Percentiles rank a stretch among this genome's conserved stretches.
These are phyloP conservation scores for Claviceps sp. DNA, from an alignment of 2,329 filamentous ascomycete species.

Conservation along the genomic window DNA sequence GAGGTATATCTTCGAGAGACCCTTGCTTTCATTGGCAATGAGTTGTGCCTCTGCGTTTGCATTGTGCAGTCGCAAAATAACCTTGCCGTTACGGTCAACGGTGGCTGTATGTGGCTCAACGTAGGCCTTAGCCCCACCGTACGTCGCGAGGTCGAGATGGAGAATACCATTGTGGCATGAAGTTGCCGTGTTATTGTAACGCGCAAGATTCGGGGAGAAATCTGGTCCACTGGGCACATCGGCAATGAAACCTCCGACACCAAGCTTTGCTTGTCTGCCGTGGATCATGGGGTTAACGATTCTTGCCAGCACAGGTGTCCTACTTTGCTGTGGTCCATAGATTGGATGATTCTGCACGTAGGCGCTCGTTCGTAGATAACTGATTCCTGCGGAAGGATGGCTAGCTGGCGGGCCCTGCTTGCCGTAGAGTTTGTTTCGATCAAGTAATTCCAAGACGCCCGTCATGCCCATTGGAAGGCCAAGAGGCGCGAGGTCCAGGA, in stretches of 20 bases:
- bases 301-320: conserved; percentile 35
- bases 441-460: conserved; percentile 13
- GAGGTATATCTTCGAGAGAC: conserved; percentile 21
- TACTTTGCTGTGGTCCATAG: conserved; percentile 42
- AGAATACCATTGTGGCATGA: conserved; percentile 21
- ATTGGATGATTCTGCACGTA: conserved; percentile 46
- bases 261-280: conserved; percentile 28
- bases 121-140: conserved; percentile 42
- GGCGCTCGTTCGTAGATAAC: conserved; percentile 43
- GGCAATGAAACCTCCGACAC: conserved; percentile 41
- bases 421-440: conserved; percentile 30
- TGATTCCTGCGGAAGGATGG: conserved; percentile 49
- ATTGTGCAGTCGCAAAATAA: conserved; percentile 31
- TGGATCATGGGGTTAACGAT: conserved; percentile 32
- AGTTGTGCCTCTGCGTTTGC: conserved; percentile 24
- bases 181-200: conserved; percentile 13
- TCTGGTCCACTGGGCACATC: conserved; percentile 27
- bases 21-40: conserved; percentile 33
- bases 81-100: conserved; percentile 36
- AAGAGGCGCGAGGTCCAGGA: conserved; percentile 48
- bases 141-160: conserved; percentile 31
- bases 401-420: conserved; percentile 42
- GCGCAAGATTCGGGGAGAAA: conserved; percentile 13
- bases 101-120: conserved; percentile 30
- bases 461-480: conserved; percentile 18